Evolutionary conservation across 805 yeast species (phyloP), one percentile per base, ranked within the genome.

Genomic region (Grigorovia jiainica): DNA sequence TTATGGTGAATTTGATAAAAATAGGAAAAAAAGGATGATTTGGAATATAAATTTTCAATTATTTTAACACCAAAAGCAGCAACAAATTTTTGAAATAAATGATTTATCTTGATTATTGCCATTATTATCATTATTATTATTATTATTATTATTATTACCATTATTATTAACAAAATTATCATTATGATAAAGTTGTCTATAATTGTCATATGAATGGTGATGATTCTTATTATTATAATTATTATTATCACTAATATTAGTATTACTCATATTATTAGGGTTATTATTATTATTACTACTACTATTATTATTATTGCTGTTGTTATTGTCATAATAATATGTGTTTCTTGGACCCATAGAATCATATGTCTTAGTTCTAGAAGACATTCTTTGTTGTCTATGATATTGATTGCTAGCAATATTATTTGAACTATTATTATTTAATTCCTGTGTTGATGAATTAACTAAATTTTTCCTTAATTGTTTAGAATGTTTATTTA

Each of bases 301-400:
- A 11, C 15, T 15, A 20, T 25, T 17, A 27, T 25, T 21, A 34
- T 29, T 27, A 18, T 25, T 21, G 27, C 36, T 38, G 19, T 41
- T 47, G 21, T 31, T 20, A 19, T 32, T 18, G 6, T 7, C n/a
- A 27, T 27, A 27, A 27, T 27, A 27, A 11, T 27, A 27, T 13
- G 31, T 27, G 10, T 27, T 31, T 19, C 48, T 53, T 36, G 46
- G 50, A 11, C 59, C 59, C 58, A 56, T 56, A 3, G 61, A 56
- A 36, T 56, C 57, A 39, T 56, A 56, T 3, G 47, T 46, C 30
- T 50, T 47, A 9, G 39, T 21, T 9, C 24, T 17, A 18, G 43
- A 29, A 6, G 24, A 24, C 9, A n/a, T 36, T 32, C 32, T 17
- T 23, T 16, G 44, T 32, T 21, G 20, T 15, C n/a, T 41, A 39